A percentile compares a stretch with the other conserved stretches of the same genome.
Evolutionary conservation across 2,329 filamentous ascomycete genomes (phyloP).

Genomic region (Pyricularia pennisetigena): DNA sequence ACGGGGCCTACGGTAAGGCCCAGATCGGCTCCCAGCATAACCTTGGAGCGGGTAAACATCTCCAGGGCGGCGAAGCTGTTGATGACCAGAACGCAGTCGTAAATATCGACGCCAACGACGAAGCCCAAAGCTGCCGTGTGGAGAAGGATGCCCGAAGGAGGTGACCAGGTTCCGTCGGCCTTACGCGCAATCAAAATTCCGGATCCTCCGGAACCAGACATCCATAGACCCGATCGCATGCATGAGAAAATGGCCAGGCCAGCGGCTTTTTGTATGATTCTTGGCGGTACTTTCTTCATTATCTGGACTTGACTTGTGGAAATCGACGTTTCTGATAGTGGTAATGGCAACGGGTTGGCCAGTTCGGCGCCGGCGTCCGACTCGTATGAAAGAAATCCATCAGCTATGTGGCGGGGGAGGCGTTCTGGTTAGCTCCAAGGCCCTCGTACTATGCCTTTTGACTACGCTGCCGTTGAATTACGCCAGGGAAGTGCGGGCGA

Average conservation of each 20-base stretch:
- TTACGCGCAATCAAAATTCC: slow-evolving; percentile 78
- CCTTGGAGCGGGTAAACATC: slow-evolving; percentile 68
- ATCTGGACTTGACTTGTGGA: slow-evolving; percentile 35
- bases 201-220: slow-evolving; percentile 83
- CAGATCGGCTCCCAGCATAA: slow-evolving; percentile 45
- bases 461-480: not conserved
- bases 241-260: slow-evolving; percentile 91
- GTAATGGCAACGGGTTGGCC: slow-evolving; percentile 13
- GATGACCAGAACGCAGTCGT: slow-evolving; percentile 90
- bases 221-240: slow-evolving; percentile 87
- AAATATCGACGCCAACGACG: slow-evolving; percentile 84
- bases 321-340: slow-evolving; percentile 19
- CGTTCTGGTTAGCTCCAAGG: slow-evolving; percentile 11
- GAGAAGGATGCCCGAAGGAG: slow-evolving; percentile 81
- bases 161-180: slow-evolving; percentile 58
- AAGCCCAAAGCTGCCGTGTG: slow-evolving; percentile 87
- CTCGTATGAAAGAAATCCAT: slow-evolving; percentile 41
- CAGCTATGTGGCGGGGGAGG: slow-evolving; percentile 25
- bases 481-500: not conserved
- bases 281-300: slow-evolving; percentile 72
- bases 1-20: slow-evolving; percentile 40
- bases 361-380: slow-evolving; percentile 18
- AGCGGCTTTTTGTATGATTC: slow-evolving; percentile 81
- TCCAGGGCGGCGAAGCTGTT: slow-evolving; percentile 80
- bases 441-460: slow-evolving; percentile 4